Evolutionary conservation across 129 eudicot species (phyloP).

Genomic region (Lonicera japonica): DNA sequence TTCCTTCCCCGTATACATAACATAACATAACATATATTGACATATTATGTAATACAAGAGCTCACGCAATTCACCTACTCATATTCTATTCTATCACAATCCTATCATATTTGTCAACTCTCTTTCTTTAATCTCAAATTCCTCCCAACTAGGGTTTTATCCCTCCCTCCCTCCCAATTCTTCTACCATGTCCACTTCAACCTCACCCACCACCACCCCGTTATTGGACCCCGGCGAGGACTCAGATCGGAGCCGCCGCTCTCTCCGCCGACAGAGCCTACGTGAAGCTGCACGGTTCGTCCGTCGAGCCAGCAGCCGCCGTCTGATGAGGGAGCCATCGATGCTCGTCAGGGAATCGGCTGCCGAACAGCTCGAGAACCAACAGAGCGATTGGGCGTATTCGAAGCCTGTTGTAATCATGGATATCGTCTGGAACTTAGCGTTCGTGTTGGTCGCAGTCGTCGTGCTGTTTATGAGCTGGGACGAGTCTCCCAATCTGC

Average conservation of each 20-base stretch:
- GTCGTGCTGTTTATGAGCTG: slow-evolving; percentile 31
- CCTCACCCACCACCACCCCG: slow-evolving; percentile 30
- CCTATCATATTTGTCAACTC: too few species aligned
- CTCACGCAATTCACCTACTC: too few species aligned
- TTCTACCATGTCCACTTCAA: slow-evolving; percentile 25
- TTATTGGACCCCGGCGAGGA: slow-evolving; percentile 24
- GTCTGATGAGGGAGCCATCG: slow-evolving; percentile 43
- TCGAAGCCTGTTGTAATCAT: slow-evolving; percentile 55
- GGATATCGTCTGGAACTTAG: slow-evolving; percentile 50
- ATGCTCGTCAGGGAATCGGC: slow-evolving; percentile 58
- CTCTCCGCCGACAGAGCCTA: slow-evolving; percentile 41
- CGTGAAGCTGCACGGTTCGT: slow-evolving; percentile 51
- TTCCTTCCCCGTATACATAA: too few species aligned
- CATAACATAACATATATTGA: too few species aligned
- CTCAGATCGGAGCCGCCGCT: slow-evolving; percentile 26
- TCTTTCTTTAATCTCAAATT: background rate
- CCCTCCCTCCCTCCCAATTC: background rate
- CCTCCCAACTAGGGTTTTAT: slow-evolving; percentile 1
- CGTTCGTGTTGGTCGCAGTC: slow-evolving; percentile 33
- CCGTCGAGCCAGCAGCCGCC: slow-evolving; percentile 50
- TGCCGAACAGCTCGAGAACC: slow-evolving; percentile 52
- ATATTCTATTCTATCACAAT: background rate
- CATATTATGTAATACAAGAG: too few species aligned
- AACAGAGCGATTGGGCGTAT: slow-evolving; percentile 64
- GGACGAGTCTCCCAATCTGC: slow-evolving; percentile 23